Evolutionary conservation across 2,329 filamentous ascomycete genomes (phyloP).

Genomic region (Claviceps sp.): DNA sequence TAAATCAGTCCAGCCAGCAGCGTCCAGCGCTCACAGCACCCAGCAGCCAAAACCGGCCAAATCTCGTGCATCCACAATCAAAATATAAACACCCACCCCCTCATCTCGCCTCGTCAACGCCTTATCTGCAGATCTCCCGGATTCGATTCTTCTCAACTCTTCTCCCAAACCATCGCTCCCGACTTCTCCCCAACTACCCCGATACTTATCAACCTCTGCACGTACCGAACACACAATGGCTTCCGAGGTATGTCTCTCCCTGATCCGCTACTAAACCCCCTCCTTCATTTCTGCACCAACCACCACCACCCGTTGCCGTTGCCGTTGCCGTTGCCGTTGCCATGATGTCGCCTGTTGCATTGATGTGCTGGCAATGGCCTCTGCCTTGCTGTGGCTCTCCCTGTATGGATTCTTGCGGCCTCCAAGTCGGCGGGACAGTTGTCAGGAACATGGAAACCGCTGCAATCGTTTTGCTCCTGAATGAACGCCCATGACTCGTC

Average conservation of each 20-base stretch:
- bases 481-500: background rate
- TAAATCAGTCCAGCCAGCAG: background rate
- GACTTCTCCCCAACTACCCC: conserved; percentile 1
- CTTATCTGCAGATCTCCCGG: conserved; percentile 9
- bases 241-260: conserved; percentile 19
- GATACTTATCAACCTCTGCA: background rate
- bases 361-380: background rate
- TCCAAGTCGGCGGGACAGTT: background rate
- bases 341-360: background rate
- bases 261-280: background rate
- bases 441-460: background rate
- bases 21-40: background rate
- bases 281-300: conserved; percentile 5
- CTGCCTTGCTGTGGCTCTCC: background rate
- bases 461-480: background rate
- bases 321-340: background rate
- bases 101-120: conserved; percentile 14
- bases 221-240: conserved; percentile 14
- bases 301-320: conserved; percentile 1
- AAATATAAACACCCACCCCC: conserved; percentile 18
- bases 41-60: conserved; percentile 4
- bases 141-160: conserved; percentile 12
- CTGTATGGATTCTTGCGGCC: background rate
- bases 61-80: conserved; percentile 15
- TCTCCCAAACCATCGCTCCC: conserved; percentile 10